phyloP scores from a whole-genome alignment of 148 eudicot genomes.

The Camellia granthamiana region DNA sequence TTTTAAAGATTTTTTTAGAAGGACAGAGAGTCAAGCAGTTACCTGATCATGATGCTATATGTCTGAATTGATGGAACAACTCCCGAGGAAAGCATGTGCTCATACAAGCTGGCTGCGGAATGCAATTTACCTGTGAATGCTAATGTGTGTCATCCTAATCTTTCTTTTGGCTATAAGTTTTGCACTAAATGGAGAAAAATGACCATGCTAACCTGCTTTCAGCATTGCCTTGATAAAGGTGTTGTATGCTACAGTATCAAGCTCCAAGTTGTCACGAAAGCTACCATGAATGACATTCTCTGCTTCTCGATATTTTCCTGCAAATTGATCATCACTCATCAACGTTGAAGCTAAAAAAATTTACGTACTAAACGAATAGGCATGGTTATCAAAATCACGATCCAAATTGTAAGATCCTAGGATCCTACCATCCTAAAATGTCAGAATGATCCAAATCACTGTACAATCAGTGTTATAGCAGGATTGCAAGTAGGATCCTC shows the following conservation, averaged over 20 bases:
- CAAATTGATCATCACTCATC: background rate
- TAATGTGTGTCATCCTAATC: slow-evolving; percentile 10
- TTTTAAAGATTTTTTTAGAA: background rate
- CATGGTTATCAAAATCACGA: background rate
- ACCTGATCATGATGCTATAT: slow-evolving; percentile 88
- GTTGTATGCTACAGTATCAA: slow-evolving; percentile 86
- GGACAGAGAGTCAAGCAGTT: slow-evolving; percentile 7
- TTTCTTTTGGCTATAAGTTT: background rate
- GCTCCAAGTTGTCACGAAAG: slow-evolving; percentile 44
- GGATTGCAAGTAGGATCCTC: too few species aligned
- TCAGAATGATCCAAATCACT: too few species aligned
- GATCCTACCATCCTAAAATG: too few species aligned
- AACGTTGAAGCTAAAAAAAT: slow-evolving; percentile 6
- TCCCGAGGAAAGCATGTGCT: slow-evolving; percentile 60
- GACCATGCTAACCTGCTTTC: slow-evolving; percentile 65
- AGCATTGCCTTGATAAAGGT: slow-evolving; percentile 86
- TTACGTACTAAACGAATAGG: background rate
- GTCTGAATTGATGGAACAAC: slow-evolving; percentile 82
- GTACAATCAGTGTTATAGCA: too few species aligned
- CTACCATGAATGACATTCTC: slow-evolving; percentile 54
- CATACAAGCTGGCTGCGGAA: slow-evolving; percentile 60
- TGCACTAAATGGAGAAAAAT: background rate
- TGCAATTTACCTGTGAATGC: slow-evolving; percentile 61
- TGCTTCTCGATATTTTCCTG: slow-evolving; percentile 65
- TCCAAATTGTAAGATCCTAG: too few species aligned